phyloP scores from a whole-genome alignment of 192 early-diverging fungal species.

The Backusella parvicylindrica region DNA sequence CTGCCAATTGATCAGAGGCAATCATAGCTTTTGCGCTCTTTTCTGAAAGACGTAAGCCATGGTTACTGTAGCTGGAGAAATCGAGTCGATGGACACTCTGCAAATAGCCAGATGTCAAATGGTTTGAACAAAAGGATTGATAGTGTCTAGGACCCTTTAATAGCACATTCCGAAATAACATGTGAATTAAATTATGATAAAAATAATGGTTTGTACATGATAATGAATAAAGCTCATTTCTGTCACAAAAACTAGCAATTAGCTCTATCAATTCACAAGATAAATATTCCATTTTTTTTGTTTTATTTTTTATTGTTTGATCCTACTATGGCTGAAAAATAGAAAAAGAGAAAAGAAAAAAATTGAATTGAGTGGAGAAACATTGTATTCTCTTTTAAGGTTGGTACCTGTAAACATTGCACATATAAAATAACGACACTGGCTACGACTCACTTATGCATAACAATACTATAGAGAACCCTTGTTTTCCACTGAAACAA shows the following conservation, averaged over 20 bases:
- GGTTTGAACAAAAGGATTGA: neutral
- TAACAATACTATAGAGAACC: neutral
- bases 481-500: conserved; percentile 3
- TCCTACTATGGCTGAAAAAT: too few relatives aligned
- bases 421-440: neutral
- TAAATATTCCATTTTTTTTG: neutral
- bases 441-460: neutral
- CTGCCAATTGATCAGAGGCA: neutral
- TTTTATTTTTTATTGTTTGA: too few relatives aligned
- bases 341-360: neutral
- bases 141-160: conserved; percentile 11
- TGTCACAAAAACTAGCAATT: neutral
- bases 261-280: neutral
- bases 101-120: neutral
- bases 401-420: neutral
- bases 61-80: conserved; percentile 12
- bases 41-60: conserved; percentile 9
- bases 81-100: conserved; percentile 5
- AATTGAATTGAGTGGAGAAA: neutral
- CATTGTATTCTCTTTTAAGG: neutral
- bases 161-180: conserved; percentile 2
- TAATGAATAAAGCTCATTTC: neutral
- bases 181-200: neutral
- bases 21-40: conserved; percentile 12
- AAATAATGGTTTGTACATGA: neutral